Base-by-base conservation (phyloP, 176 grass and related monocot genomes). In the Coix lacrymajobi region DNA sequence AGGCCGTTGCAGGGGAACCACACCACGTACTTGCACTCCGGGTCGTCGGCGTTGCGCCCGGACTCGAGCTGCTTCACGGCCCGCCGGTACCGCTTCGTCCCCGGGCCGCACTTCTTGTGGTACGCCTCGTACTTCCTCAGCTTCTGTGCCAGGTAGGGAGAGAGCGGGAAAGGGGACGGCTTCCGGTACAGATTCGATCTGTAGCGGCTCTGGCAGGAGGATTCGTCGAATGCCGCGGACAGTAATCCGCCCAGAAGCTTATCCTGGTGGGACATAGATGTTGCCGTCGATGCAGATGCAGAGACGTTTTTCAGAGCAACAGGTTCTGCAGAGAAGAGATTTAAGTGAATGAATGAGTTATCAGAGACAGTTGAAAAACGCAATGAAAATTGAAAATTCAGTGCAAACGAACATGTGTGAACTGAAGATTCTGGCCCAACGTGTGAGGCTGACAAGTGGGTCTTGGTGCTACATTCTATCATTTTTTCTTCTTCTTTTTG, bases 1-100 rank as follows among this genome's bases (percentile, higher is more conserved):
- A 97, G 85, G 4, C 94, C 94, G 68, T 97, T 94, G 88, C 87
- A 90, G 8, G 91, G 91, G 62, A 92, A 91, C 94, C 94, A 97
- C 30, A 97, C 75, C 68, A 97, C 82, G 51, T 97, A 97, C 71
- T 87, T 86, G 91, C 94, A 97, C 51, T 74, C 79, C 0, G 84
- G 30, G 11, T 48, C 31, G 11, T 81, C 94, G 24, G 40, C 71
- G 75, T 88, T 94, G 74, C 71, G 85, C 13, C 91, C 87, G 2
- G 87, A 36, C 56, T 76, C 84, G 82, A 97, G 91, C 73, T 94
- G 91, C 81, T 88, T 58, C 41, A 94, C 68, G 51, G 94, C 94
- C 1, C 61, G 73, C 5, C 82, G 58, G 91, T 97, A 97, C 7
- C 81, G 79, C 79, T 75, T 78, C 2, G 87, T 81, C 20, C 84